These are phyloP conservation scores for Rhizophlyctis rosea DNA, from an alignment of 192 early-diverging fungal species.

Conservation along the genomic window DNA sequence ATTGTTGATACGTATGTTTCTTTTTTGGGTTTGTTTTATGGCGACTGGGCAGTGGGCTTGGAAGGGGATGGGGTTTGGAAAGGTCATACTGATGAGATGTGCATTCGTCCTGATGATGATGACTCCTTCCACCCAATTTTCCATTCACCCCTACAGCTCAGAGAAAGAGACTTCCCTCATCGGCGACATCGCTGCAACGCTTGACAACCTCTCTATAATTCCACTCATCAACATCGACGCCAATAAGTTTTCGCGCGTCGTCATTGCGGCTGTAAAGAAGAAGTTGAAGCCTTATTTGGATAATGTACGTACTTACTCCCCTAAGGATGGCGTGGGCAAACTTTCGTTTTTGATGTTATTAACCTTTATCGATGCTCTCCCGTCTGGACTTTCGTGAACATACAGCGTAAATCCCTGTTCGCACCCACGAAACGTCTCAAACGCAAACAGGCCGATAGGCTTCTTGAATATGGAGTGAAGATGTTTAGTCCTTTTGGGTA, in stretches of 20 bases:
- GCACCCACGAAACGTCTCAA: conserved; percentile 26
- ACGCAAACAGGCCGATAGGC: conserved; percentile 30
- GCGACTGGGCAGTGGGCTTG: no score
- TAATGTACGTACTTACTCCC: no score
- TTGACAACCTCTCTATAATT: conserved; percentile 31
- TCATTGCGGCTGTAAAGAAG: conserved; percentile 27
- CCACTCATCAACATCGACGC: conserved; percentile 43
- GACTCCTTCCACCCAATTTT: no score
- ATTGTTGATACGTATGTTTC: conserved; percentile 31
- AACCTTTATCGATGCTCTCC: no score
- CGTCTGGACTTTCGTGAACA: no score
- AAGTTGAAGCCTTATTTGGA: conserved; percentile 33
- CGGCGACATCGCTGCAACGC: conserved; percentile 21
- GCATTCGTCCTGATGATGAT: no score
- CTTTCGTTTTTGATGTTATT: background rate
- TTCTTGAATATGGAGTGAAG: conserved; percentile 42
- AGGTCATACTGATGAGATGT: no score
- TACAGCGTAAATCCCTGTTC: conserved; percentile 39
- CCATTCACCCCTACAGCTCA: conserved; percentile 17
- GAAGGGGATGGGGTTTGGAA: no score
- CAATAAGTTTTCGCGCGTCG: conserved; percentile 29
- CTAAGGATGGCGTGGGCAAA: no score
- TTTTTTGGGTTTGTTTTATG: background rate
- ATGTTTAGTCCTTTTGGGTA: conserved; percentile 39
- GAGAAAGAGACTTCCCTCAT: conserved; percentile 37